Conservation (phyloP, 2,329 filamentous ascomycete species). For the Chalaropsis thielavioides region DNA sequence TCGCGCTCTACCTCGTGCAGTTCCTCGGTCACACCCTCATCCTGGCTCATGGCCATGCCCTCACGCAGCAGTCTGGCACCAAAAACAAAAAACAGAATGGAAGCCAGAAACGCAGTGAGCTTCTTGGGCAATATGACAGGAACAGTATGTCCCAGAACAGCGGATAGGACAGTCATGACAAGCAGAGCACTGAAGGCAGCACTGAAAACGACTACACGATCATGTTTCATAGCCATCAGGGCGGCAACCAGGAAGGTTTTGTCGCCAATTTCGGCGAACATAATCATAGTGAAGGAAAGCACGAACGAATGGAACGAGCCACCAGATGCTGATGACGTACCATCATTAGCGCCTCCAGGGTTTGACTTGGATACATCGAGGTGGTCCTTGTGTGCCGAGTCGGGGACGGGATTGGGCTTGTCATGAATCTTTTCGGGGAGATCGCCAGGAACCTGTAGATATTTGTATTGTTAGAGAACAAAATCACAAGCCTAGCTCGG, state of each 20-base stretch:
- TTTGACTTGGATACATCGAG: conserved; percentile 34
- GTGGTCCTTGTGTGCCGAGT: conserved; percentile 50
- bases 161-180: conserved; percentile 89
- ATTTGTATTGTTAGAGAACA: conserved; percentile 12
- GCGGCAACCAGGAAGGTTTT: conserved; percentile 97
- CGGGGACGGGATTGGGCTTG: conserved; percentile 53
- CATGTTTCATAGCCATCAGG: conserved; percentile 98
- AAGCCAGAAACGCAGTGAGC: conserved; percentile 78
- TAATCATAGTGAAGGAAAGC: conserved; percentile 90
- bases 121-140: conserved; percentile 78
- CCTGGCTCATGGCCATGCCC: conserved; percentile 72
- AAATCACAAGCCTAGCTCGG: background rate
- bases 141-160: conserved; percentile 80
- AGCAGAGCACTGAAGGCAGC: conserved; percentile 86
- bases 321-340: conserved; percentile 20
- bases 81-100: conserved; percentile 77
- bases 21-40: conserved; percentile 87
- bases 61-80: conserved; percentile 72
- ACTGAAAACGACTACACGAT: conserved; percentile 81
- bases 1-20: conserved; percentile 96
- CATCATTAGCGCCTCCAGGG: conserved; percentile 19
- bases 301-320: conserved; percentile 70
- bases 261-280: conserved; percentile 93
- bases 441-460: conserved; percentile 57
- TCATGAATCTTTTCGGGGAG: conserved; percentile 68